Percentiles rank a stretch among this genome's conserved stretches.
phyloP scores from a whole-genome alignment of 805 yeast genomes.

The Maudiozyma pseudohumilis region DNA sequence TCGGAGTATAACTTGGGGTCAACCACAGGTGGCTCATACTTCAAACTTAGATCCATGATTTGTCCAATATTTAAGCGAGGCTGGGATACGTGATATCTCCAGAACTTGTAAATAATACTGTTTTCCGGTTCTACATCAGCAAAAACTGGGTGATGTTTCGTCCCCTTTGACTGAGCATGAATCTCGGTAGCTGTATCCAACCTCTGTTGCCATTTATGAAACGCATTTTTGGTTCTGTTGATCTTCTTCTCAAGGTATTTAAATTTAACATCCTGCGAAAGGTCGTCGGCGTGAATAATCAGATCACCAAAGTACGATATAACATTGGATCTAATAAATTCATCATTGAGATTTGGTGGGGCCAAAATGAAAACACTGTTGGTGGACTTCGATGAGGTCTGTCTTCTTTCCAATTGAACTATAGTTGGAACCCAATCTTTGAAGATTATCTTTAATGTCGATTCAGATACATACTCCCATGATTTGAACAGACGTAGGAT shows the following conservation, averaged over 20 bases:
- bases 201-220: constrained; percentile 77
- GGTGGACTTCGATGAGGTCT: constrained; percentile 46
- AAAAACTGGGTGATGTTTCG: neutral
- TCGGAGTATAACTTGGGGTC: constrained; percentile 18
- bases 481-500: constrained; percentile 60
- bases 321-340: constrained; percentile 64
- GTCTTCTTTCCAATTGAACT: constrained; percentile 74
- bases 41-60: constrained; percentile 55
- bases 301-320: constrained; percentile 90
- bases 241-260: constrained; percentile 54
- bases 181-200: constrained; percentile 19
- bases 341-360: constrained; percentile 75
- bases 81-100: constrained; percentile 23
- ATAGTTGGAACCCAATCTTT: constrained; percentile 91
- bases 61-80: constrained; percentile 39
- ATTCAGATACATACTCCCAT: constrained; percentile 64
- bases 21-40: constrained; percentile 46
- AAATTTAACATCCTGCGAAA: constrained; percentile 20
- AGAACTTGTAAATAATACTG: constrained; percentile 22
- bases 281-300: constrained; percentile 35
- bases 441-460: constrained; percentile 48
- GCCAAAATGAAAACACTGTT: constrained; percentile 59
- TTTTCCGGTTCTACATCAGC: constrained; percentile 19
- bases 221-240: constrained; percentile 58
- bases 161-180: neutral